phyloP scores from a whole-genome alignment of 306 rosid species.

The Vigna unguiculata region DNA sequence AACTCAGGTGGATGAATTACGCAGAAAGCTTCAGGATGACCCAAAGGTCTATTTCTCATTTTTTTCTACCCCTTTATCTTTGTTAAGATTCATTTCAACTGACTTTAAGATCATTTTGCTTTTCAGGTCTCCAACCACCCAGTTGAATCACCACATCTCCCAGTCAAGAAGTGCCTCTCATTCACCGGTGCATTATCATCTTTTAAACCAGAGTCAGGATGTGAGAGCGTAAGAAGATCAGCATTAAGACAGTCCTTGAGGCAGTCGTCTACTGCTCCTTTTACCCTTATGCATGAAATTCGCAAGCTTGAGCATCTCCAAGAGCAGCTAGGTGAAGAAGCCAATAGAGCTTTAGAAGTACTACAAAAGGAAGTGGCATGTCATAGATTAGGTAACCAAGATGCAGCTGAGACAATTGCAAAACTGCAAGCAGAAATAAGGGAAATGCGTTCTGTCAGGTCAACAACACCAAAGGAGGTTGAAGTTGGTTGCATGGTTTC shows the following conservation, averaged over 20 bases:
- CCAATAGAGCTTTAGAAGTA: slow-evolving; percentile 94
- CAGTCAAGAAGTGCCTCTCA: slow-evolving; percentile 95
- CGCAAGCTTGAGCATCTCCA: slow-evolving; percentile 99
- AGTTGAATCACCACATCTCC: slow-evolving; percentile 59
- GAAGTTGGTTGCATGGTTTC: slow-evolving; percentile 79
- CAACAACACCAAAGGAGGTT: slow-evolving; percentile 65
- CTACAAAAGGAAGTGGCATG: slow-evolving; percentile 98
- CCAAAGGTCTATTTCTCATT: slow-evolving; percentile 63
- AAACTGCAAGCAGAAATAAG: slow-evolving; percentile 94
- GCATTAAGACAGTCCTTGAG: slow-evolving; percentile 88
- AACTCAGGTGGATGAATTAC: slow-evolving; percentile 82
- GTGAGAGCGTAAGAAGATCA: slow-evolving; percentile 65
- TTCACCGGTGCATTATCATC: slow-evolving; percentile 70
- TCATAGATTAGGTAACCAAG: slow-evolving; percentile 97
- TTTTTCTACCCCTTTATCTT: neutral
- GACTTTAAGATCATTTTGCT: slow-evolving; percentile 18
- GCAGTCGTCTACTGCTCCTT: slow-evolving; percentile 96
- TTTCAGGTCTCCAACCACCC: slow-evolving; percentile 66
- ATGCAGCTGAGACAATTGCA: slow-evolving; percentile 99
- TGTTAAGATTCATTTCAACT: slow-evolving; percentile 35
- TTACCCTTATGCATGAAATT: slow-evolving; percentile 97
- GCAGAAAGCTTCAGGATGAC: slow-evolving; percentile 80
- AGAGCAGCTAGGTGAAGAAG: slow-evolving; percentile 98
- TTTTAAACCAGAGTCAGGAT: slow-evolving; percentile 58
- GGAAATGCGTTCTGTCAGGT: slow-evolving; percentile 79